A percentile compares a stretch with the other conserved stretches of the same genome.
Evolutionary conservation across 2,329 filamentous ascomycete species (phyloP).

Genomic region (Aspergillus spinulosporus): DNA sequence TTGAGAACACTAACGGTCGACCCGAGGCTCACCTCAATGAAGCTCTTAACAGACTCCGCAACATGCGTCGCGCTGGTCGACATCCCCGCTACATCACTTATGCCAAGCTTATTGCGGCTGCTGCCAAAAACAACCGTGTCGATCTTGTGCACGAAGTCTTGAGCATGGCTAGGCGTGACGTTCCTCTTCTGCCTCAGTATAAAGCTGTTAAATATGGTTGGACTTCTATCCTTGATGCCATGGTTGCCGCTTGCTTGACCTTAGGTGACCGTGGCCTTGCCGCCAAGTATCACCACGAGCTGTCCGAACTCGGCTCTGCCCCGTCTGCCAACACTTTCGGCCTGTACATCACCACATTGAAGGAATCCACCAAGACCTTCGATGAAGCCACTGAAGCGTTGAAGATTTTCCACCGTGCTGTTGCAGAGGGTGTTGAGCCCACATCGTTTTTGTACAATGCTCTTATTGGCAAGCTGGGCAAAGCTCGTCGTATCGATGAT

Average conservation of each 20-base stretch:
- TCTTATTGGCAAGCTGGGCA: slow-evolving; percentile 95
- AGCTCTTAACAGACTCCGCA: slow-evolving; percentile 79
- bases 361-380: slow-evolving; percentile 95
- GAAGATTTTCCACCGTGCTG: slow-evolving; percentile 94
- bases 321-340: slow-evolving; percentile 99
- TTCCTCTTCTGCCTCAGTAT: slow-evolving; percentile 82
- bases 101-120: slow-evolving; percentile 88
- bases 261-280: slow-evolving; percentile 78
- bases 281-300: slow-evolving; percentile 84
- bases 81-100: slow-evolving; percentile 96
- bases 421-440: slow-evolving; percentile 89
- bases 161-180: slow-evolving; percentile 82
- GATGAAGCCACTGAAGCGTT: slow-evolving; percentile 96
- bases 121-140: slow-evolving; percentile 80
- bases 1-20: slow-evolving; percentile 76
- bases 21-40: slow-evolving; percentile 74
- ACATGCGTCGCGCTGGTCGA: slow-evolving; percentile 87
- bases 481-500: slow-evolving; percentile 96
- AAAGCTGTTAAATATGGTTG: slow-evolving; percentile 89
- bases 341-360: slow-evolving; percentile 97
- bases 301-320: slow-evolving; percentile 84
- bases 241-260: slow-evolving; percentile 88
- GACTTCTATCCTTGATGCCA: slow-evolving; percentile 93
- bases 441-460: slow-evolving; percentile 98
- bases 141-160: slow-evolving; percentile 83